These are phyloP conservation scores for Eucalyptus fibrosa DNA, from an alignment of 345 rosid species.

Conservation along the genomic window DNA sequence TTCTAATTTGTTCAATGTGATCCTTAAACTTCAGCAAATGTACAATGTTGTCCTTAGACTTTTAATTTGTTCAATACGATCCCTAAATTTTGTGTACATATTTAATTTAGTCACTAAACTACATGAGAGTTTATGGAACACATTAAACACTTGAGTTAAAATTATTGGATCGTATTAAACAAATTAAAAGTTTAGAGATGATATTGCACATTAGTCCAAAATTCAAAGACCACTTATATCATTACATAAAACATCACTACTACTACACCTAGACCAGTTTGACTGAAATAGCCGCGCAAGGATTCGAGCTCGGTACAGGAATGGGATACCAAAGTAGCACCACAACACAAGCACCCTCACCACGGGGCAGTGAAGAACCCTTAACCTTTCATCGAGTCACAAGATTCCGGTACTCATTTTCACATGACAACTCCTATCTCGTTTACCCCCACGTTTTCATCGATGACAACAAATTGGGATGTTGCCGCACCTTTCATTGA, in stretches of 20 bases:
- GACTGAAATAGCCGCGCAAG: accelerated
- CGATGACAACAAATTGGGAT: neutral
- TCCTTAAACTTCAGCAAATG: neutral
- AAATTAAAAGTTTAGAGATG: accelerated
- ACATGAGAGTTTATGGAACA: too few relatives aligned
- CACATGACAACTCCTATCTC: neutral
- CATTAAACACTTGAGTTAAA: too few relatives aligned
- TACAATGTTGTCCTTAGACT: accelerated
- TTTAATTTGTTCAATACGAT: too few relatives aligned
- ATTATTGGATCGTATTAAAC: too few relatives aligned
- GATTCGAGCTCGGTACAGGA: neutral
- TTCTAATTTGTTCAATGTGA: too few relatives aligned
- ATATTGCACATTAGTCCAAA: neutral
- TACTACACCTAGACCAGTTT: too few relatives aligned
- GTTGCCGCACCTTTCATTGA: accelerated
- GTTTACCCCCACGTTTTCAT: neutral
- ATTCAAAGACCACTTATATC: too few relatives aligned
- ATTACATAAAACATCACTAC: neutral
- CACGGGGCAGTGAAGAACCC: neutral
- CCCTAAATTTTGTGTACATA: neutral
- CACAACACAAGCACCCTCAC: neutral
- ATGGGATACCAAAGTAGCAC: neutral
- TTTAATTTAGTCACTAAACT: accelerated
- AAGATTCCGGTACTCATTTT: neutral
- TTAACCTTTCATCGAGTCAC: neutral